Base-by-base conservation (phyloP, 2,329 filamentous ascomycete species). In the Ophiocordyceps unilateralis region DNA sequence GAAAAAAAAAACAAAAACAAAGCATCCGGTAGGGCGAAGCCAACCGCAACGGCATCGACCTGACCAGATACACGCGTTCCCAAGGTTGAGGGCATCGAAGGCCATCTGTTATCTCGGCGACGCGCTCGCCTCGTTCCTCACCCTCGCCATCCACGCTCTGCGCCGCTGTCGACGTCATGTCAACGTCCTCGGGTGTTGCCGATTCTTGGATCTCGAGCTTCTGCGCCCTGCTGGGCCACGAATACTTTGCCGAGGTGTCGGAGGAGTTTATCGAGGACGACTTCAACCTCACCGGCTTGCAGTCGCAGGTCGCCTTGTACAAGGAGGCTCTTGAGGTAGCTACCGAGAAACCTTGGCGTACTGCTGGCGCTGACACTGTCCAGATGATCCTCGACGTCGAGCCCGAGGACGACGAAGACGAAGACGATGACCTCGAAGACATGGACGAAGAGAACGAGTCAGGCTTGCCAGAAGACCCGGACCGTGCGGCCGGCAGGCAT, bases 221-320 rank as follows among this genome's bases (percentile, higher is more conserved):
- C 63, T 98, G 91, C 69, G 87, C 85, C 34, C 71, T 96, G 39
- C 75, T 96, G 47, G 91, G 91, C 48, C 91, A 98, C 61, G 91
- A 98, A 64, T 98, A 96, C 67, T 98, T 98, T 63, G 91, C 91
- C 48, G 91, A 98, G 68, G 89, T 98, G 41, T 91, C 86, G 39
- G 91, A 98, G 65, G 91, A 98, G 57, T 98, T 98, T 55, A 96
- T 98, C 58, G 91, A 98, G 63, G 91, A 98, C 77, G 91, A 98
- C 63, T 98, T 98, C 72, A 98, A 98, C 64, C 71, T 98, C 50
- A 98, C 91, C 1, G 91, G 91, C 41, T 70, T 98, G 55, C 87
- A 94, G 63, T 83, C 81, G 46, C 89, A 96, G 65, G 91, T 98
- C 42, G 82, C 86, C 49, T 94, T 95, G 84, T 98, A 98, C 64